Evolutionary conservation across 768 basidiomycete genomes (phyloP).

Genomic region (Mycena metata): DNA sequence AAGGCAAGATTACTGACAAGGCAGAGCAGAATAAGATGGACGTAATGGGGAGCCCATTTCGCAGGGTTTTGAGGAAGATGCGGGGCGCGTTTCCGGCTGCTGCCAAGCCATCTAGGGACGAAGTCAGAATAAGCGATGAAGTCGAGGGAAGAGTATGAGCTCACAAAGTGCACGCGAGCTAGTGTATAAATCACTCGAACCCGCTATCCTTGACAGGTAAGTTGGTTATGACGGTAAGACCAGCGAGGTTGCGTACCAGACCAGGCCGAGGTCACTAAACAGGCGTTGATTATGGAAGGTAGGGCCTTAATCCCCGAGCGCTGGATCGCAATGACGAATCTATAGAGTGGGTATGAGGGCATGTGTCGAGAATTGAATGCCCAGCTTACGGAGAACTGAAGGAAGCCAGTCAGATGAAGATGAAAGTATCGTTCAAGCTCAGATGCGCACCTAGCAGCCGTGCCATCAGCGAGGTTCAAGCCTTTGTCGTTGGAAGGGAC

Average conservation of each 20-base stretch:
- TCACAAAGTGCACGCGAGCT: constrained; percentile 88
- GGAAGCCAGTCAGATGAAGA: too few species aligned
- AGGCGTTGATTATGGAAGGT: constrained; percentile 69
- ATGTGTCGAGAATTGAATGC: background rate
- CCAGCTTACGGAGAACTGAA: constrained; percentile 65
- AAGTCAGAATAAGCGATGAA: background rate
- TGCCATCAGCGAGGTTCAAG: constrained; percentile 68
- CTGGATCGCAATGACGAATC: constrained; percentile 90
- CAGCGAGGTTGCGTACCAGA: too few species aligned
- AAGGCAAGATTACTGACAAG: constrained; percentile 53
- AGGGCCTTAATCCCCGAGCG: constrained; percentile 86
- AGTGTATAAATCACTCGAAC: constrained; percentile 90
- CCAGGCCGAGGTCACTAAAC: too few species aligned
- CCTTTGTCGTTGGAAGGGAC: constrained; percentile 76
- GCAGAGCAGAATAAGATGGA: constrained; percentile 75
- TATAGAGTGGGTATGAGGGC: background rate
- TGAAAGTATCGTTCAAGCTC: constrained; percentile 48
- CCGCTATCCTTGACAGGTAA: constrained; percentile 56
- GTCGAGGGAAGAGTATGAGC: constrained; percentile 44
- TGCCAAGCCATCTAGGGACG: constrained; percentile 79
- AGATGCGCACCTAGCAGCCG: constrained; percentile 67
- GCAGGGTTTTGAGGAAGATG: constrained; percentile 78
- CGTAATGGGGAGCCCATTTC: constrained; percentile 79
- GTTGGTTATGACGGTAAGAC: too few species aligned
- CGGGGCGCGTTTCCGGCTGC: constrained; percentile 84